These are phyloP conservation scores for Scenedesmus sp. DNA, from an alignment of 163 green algal genomes.

Conservation along the genomic window DNA sequence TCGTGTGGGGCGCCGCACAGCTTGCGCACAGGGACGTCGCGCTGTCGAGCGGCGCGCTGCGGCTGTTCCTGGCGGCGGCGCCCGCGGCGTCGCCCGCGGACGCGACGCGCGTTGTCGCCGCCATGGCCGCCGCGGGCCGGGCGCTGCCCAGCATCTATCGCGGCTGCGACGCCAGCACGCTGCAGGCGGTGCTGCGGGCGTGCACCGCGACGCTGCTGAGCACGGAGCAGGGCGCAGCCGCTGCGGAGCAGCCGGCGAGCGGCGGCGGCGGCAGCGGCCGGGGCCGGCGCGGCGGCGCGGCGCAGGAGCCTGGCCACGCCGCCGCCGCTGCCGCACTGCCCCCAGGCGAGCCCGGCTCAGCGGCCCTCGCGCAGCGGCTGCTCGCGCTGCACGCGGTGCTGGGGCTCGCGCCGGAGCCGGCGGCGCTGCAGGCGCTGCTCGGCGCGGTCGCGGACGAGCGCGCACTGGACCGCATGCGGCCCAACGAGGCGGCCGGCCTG, in stretches of 20 bases:
- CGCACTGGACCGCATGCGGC: not conserved
- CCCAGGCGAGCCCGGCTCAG: not conserved
- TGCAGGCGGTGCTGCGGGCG: constrained; percentile 17
- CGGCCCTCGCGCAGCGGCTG: constrained; percentile 14
- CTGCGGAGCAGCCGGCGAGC: not conserved
- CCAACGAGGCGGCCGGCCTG: not conserved
- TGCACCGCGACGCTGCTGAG: constrained; percentile 19
- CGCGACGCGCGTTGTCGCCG: constrained; percentile 6
- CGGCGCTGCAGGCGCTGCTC: constrained; percentile 6
- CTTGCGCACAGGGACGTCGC: constrained; percentile 4
- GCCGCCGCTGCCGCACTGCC: not conserved
- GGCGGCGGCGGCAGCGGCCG: not conserved
- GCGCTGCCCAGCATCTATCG: not conserved
- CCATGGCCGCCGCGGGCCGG: constrained; percentile 23
- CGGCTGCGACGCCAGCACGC: not conserved
- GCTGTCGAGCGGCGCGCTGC: constrained; percentile 1
- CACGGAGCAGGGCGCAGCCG: not conserved
- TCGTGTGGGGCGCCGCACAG: constrained; percentile 9
- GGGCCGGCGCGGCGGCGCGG: not conserved
- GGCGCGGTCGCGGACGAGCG: constrained; percentile 12
- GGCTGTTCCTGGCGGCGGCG: not conserved
- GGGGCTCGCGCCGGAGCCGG: not conserved
- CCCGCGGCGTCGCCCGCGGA: not conserved
- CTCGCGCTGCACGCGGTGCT: constrained; percentile 27
- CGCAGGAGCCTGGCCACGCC: not conserved